phyloP scores from a whole-genome alignment of 179 eudicot genomes.

The Carnegiea gigantea region DNA sequence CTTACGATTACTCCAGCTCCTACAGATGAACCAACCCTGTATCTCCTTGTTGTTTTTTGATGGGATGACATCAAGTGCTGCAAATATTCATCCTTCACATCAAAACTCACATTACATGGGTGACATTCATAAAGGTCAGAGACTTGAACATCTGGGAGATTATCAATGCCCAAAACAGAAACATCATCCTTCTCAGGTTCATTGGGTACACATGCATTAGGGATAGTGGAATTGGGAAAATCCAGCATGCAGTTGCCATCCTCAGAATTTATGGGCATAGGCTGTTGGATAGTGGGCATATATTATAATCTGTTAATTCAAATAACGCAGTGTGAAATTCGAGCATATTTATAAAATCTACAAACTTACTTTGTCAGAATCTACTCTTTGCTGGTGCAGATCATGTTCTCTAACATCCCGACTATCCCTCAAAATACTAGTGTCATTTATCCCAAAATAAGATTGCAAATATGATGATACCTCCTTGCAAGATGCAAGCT shows the following conservation, averaged over 20 bases:
- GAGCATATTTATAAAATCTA: constrained; percentile 8
- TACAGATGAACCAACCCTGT: constrained; percentile 40
- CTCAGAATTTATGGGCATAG: constrained; percentile 11
- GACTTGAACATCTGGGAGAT: constrained; percentile 45
- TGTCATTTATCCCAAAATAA: constrained; percentile 40
- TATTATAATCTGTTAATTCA: constrained; percentile 17
- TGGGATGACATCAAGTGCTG: constrained; percentile 50
- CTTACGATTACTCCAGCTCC: constrained; percentile 52
- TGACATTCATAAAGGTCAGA: constrained; percentile 57
- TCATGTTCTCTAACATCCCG: constrained; percentile 30
- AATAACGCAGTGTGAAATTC: constrained; percentile 12
- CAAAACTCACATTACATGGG: constrained; percentile 50
- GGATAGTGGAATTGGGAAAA: constrained; percentile 20
- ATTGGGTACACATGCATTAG: constrained; percentile 14
- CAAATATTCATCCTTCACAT: constrained; percentile 46
- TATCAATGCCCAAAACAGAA: constrained; percentile 44
- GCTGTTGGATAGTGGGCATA: constrained; percentile 21
- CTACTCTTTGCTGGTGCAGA: constrained; percentile 25
- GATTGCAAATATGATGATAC: constrained; percentile 57
- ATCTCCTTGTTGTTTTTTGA: constrained; percentile 46
- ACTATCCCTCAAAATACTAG: constrained; percentile 34
- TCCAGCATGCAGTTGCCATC: constrained; percentile 34
- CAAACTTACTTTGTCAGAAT: constrained; percentile 39
- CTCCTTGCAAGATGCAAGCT: constrained; percentile 61
- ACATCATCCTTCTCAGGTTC: constrained; percentile 34